A percentile compares a stretch with the other conserved stretches of the same genome.
Evolutionary conservation across 495 filamentous ascomycete species (phyloP).

Genomic region (Elaphomyces granulatus): DNA sequence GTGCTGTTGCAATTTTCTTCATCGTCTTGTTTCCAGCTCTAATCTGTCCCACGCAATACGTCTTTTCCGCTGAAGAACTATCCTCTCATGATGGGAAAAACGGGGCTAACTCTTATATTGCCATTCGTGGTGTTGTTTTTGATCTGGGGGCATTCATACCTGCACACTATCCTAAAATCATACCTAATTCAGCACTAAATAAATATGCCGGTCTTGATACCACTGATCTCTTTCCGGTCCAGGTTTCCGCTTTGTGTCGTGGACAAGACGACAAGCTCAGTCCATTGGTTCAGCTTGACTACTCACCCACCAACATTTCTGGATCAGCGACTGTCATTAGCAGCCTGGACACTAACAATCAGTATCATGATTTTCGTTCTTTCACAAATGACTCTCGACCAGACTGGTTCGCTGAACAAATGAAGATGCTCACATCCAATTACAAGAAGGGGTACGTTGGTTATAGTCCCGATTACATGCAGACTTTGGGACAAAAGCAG

Average conservation of each 20-base stretch:
- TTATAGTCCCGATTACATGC: constrained; percentile 66
- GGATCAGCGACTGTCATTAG: constrained; percentile 48
- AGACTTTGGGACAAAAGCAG: constrained; percentile 47
- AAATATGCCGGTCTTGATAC: constrained; percentile 80
- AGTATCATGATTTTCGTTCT: constrained; percentile 87
- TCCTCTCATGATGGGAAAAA: constrained; percentile 58
- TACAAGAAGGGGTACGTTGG: constrained; percentile 86
- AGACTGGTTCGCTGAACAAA: constrained; percentile 84
- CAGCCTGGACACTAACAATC: constrained; percentile 51
- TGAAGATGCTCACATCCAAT: constrained; percentile 55
- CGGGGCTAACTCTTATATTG: constrained; percentile 46
- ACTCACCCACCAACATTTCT: constrained; percentile 59
- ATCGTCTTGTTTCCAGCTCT: constrained; percentile 72
- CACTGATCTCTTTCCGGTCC: constrained; percentile 79
- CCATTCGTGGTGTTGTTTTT: constrained; percentile 82
- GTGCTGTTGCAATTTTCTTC: constrained; percentile 70
- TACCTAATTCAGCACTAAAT: constrained; percentile 49
- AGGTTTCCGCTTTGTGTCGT: constrained; percentile 83
- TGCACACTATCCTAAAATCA: constrained; percentile 63
- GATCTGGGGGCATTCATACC: constrained; percentile 62
- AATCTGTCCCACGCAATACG: constrained; percentile 82
- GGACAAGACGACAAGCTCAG: constrained; percentile 54
- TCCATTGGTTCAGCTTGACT: constrained; percentile 64
- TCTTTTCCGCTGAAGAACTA: constrained; percentile 71
- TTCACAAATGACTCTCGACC: constrained; percentile 67